Percentiles rank a stretch among this genome's conserved stretches.
These are phyloP conservation scores for Emydomyces testavorans DNA, from an alignment of 2,329 filamentous ascomycete genomes.

Conservation along the genomic window DNA sequence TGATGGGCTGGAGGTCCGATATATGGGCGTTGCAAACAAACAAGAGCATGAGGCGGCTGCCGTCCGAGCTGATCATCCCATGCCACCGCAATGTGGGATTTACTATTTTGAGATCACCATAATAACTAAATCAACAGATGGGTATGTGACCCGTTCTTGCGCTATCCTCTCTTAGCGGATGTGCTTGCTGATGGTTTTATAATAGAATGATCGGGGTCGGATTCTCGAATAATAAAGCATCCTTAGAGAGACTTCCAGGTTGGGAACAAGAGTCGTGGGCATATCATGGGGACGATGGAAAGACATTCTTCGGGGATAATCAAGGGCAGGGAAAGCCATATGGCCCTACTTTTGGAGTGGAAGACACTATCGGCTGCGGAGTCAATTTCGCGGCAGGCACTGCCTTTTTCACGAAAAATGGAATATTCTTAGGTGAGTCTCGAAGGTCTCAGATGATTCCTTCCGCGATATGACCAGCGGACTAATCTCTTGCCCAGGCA, in stretches of 20 bases:
- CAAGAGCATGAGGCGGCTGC: slow-evolving; percentile 65
- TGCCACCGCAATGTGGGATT: slow-evolving; percentile 80
- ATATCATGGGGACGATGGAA: slow-evolving; percentile 56
- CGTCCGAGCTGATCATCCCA: slow-evolving; percentile 70
- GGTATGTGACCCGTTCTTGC: slow-evolving; percentile 36
- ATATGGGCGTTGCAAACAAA: slow-evolving; percentile 45
- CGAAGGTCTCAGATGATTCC: not conserved
- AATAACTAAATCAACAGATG: slow-evolving; percentile 55
- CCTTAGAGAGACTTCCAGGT: slow-evolving; percentile 49
- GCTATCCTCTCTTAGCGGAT: slow-evolving; percentile 24
- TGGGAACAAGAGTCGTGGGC: slow-evolving; percentile 57
- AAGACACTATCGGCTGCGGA: slow-evolving; percentile 53
- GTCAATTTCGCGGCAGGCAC: slow-evolving; percentile 51
- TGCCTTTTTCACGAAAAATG: slow-evolving; percentile 57
- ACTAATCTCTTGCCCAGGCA: slow-evolving; percentile 39
- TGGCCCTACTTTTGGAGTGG: slow-evolving; percentile 47
- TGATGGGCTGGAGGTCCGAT: slow-evolving; percentile 61
- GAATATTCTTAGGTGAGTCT: slow-evolving; percentile 42
- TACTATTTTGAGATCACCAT: slow-evolving; percentile 82
- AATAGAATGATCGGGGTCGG: slow-evolving; percentile 43
- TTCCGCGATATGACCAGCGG: not conserved
- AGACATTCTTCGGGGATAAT: slow-evolving; percentile 48
- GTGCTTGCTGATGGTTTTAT: slow-evolving; percentile 21
- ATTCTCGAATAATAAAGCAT: slow-evolving; percentile 49
- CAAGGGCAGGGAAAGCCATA: slow-evolving; percentile 46